These are phyloP conservation scores for Narthecium ossifragum DNA, from an alignment of 106 monocot genomes.

Conservation along the genomic window DNA sequence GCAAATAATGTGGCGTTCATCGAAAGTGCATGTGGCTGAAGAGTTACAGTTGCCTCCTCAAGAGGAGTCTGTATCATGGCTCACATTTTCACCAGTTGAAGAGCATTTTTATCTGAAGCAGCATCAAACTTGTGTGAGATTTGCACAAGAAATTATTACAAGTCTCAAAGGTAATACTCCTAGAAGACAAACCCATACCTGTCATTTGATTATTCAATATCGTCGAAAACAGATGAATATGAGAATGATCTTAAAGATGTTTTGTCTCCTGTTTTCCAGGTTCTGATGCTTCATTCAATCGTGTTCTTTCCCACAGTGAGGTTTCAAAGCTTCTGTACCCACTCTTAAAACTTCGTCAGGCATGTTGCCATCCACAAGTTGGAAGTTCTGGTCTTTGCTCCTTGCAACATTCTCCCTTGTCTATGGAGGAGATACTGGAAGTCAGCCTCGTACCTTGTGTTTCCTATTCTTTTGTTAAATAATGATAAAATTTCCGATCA, in stretches of 20 bases:
- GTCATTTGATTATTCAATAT: no score
- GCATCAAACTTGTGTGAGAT: constrained; percentile 70
- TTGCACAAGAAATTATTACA: constrained; percentile 69
- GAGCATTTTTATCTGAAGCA: constrained; percentile 98
- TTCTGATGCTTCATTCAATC: constrained; percentile 26
- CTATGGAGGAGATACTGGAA: constrained; percentile 93
- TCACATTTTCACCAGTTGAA: constrained; percentile 82
- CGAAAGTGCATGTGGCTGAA: constrained; percentile 82
- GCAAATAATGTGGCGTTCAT: constrained; percentile 97
- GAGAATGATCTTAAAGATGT: no score
- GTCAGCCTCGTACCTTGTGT: constrained; percentile 14
- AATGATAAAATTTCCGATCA: not conserved
- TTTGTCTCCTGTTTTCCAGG: constrained; percentile 23
- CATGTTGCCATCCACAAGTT: constrained; percentile 99
- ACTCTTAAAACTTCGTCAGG: constrained; percentile 94
- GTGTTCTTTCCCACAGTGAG: constrained; percentile 59
- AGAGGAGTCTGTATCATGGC: constrained; percentile 68
- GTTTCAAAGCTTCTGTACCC: constrained; percentile 65
- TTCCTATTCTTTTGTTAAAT: not conserved
- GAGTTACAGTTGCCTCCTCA: constrained; percentile 87
- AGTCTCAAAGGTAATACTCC: constrained; percentile 38
- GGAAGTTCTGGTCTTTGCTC: constrained; percentile 94
- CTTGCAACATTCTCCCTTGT: constrained; percentile 82
- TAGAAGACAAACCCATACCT: no score
- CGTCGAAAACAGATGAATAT: no score